Percentiles rank a stretch among this genome's conserved stretches.
Evolutionary conservation across 768 basidiomycete genomes (phyloP).

Genomic region (Tubosaeta sp.): DNA sequence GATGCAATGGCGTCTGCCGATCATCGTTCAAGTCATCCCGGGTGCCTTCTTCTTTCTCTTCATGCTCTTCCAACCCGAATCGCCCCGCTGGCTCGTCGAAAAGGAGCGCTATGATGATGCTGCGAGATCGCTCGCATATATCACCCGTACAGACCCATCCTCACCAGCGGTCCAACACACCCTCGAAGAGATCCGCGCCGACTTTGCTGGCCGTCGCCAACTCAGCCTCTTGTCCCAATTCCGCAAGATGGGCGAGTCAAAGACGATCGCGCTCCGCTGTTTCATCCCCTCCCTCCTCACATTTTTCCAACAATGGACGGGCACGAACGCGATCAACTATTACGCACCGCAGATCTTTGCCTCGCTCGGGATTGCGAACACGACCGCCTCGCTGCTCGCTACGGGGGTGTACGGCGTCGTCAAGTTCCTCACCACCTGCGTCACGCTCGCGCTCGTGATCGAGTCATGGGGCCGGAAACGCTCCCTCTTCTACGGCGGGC

Average conservation of each 20-base stretch:
- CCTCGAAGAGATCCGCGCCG: slow-evolving; percentile 33
- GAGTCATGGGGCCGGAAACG: slow-evolving; percentile 38
- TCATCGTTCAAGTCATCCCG: no score
- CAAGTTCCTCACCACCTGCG: slow-evolving; percentile 7
- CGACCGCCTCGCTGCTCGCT: no score
- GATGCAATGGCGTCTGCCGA: no score
- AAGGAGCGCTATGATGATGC: slow-evolving; percentile 33
- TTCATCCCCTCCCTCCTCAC: slow-evolving; percentile 30
- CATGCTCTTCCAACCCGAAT: slow-evolving; percentile 40
- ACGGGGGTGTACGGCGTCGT: no score
- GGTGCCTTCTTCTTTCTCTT: slow-evolving; percentile 26
- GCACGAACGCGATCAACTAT: slow-evolving; percentile 30
- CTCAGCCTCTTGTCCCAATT: slow-evolving; percentile 27
- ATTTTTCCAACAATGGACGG: slow-evolving; percentile 16
- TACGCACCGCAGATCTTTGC: no score
- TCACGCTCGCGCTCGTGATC: slow-evolving; percentile 35
- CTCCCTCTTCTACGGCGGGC: slow-evolving; percentile 33
- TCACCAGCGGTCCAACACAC: slow-evolving; percentile 29
- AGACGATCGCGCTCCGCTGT: slow-evolving; percentile 27
- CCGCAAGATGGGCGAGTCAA: slow-evolving; percentile 32
- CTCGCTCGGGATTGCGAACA: no score
- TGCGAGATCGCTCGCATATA: slow-evolving; percentile 28
- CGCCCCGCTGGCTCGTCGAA: slow-evolving; percentile 40
- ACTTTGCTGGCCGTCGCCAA: slow-evolving; percentile 30
- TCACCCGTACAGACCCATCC: slow-evolving; percentile 17